These are phyloP conservation scores for thale cress (Arabidopsis thaliana) DNA, from an alignment of 345 rosid species.

Conservation along the genomic window DNA sequence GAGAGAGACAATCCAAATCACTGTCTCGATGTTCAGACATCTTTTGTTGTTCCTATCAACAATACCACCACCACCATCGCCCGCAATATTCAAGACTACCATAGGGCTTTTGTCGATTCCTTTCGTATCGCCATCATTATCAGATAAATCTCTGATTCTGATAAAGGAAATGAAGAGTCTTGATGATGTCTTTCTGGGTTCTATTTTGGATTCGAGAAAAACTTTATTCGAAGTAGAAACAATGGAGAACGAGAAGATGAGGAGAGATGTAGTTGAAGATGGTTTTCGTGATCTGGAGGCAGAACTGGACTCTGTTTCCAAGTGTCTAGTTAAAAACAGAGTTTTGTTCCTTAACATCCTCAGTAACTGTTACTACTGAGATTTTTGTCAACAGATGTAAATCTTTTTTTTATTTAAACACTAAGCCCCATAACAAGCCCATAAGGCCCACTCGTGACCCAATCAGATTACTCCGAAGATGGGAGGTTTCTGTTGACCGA, in stretches of 20 bases:
- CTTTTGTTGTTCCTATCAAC: constrained; percentile 51
- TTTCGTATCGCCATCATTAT: constrained; percentile 14
- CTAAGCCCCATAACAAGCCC: too few species aligned
- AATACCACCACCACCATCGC: constrained; percentile 30
- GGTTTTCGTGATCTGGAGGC: constrained; percentile 51
- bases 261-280: constrained; percentile 36
- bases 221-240: constrained; percentile 7
- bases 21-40: constrained; percentile 52
- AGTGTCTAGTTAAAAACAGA: constrained; percentile 50
- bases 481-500: too few species aligned
- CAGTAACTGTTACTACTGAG: constrained; percentile 33
- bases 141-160: constrained; percentile 28
- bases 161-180: constrained; percentile 48
- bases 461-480: too few species aligned
- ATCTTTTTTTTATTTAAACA: not conserved
- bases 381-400: constrained; percentile 22
- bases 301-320: constrained; percentile 51
- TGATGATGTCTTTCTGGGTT: constrained; percentile 46
- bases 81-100: constrained; percentile 23
- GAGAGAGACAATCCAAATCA: constrained; percentile 26
- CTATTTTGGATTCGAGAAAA: constrained; percentile 21
- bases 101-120: constrained; percentile 52
- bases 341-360: constrained; percentile 57
- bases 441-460: too few species aligned
- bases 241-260: constrained; percentile 11